Evolutionary conservation across 2,329 filamentous ascomycete genomes (phyloP).

Genomic region (Fusarium nisikadoi): DNA sequence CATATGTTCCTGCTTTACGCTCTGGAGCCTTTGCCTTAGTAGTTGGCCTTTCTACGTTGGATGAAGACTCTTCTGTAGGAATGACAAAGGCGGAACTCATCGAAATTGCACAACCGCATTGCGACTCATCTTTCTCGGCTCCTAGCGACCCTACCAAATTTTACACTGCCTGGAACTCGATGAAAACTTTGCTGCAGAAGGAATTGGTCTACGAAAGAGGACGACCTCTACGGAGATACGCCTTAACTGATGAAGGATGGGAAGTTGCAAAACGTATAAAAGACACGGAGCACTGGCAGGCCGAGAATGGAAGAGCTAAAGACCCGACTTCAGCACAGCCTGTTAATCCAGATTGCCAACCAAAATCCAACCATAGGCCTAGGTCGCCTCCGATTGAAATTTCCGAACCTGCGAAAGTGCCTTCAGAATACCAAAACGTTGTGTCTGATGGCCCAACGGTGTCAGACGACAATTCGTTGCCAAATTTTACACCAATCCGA

Average conservation of each 20-base stretch:
- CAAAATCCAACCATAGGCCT: not conserved
- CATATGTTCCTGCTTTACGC: constrained; percentile 78
- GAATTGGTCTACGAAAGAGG: constrained; percentile 79
- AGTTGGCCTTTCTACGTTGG: constrained; percentile 70
- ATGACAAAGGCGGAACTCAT: constrained; percentile 77
- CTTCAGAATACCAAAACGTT: constrained; percentile 51
- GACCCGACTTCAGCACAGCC: constrained; percentile 10
- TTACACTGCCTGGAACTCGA: constrained; percentile 85
- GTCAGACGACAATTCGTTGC: constrained; percentile 50
- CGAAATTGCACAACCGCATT: constrained; percentile 75
- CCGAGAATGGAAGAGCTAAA: constrained; percentile 36
- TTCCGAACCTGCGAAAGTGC: constrained; percentile 7
- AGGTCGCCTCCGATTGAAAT: constrained; percentile 35
- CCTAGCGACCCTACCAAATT: constrained; percentile 74
- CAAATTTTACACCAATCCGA: constrained; percentile 67
- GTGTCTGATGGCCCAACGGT: constrained; percentile 53
- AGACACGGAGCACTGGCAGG: constrained; percentile 56
- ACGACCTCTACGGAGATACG: constrained; percentile 73
- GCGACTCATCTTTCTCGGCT: constrained; percentile 77
- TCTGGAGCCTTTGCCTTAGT: constrained; percentile 80
- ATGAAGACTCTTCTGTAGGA: constrained; percentile 62
- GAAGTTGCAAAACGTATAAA: constrained; percentile 75
- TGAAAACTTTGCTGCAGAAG: constrained; percentile 79
- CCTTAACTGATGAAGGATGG: constrained; percentile 81
- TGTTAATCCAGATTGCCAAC: not conserved